Evolutionary conservation across 2,329 filamentous ascomycete genomes (phyloP), one percentile per base, ranked within the genome.

Genomic region (Aspergillus sp.): DNA sequence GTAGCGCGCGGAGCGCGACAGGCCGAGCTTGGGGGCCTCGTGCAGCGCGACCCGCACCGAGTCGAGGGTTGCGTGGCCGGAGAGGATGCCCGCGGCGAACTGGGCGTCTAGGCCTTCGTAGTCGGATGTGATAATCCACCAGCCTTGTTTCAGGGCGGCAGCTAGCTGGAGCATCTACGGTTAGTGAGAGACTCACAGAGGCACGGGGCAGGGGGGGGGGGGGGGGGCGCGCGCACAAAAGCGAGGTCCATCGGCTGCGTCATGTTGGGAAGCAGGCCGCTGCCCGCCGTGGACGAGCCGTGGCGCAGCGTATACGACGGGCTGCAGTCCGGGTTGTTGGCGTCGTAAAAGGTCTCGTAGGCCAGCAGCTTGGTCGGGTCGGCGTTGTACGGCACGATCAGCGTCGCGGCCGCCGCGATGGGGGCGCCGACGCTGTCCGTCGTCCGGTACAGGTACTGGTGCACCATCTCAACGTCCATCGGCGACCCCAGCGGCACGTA

Each of bases 51-150:
- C 73, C 4, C 77, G 71, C 0, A 76, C 62, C 1, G 65, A 65
- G 58, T 79, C 72, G 6, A 77, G 57, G 4, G 71, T 74, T 0
- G 75, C 74, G 38, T 78, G 71, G 17, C 75, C 76, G 2, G 69
- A 65, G 45, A 71, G 64, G 3, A 74, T 64, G 3, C 74, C 74
- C 0, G 71, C 69, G 0, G 66, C 60, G 53, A 75, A 79, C n/a
- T 70, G 65, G 1, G 74, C 76, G 7, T 62, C 57, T 1, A 75
- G 74, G 0, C 75, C 75, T 56, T 77, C 71, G 45, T 71, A 76
- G 56, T 80, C 78, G 0, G 78, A 75, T 7, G 76, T 66, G 43
- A 71, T 74, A 19, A 81, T 72, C 41, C 73, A 68, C 76, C 76
- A 79, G 5, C 76, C 76, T 25, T 52, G 65, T 16, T 67, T 65